Percentiles rank a stretch among this genome's conserved stretches.
phyloP scores from a whole-genome alignment of 805 yeast genomes.

The Yarrowia sp. region DNA sequence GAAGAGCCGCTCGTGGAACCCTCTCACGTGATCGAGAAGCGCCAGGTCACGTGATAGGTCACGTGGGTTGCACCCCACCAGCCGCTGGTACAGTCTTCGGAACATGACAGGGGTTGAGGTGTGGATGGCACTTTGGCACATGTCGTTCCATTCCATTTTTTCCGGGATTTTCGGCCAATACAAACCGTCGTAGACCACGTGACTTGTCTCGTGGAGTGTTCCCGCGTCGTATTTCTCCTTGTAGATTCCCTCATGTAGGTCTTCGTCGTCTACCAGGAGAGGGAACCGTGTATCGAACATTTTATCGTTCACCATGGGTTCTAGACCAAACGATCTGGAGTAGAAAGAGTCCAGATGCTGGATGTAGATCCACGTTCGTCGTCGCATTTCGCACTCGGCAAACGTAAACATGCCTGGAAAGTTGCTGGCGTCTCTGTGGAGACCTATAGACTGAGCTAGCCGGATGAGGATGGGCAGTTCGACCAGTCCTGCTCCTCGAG shows the following conservation, averaged over 20 bases:
- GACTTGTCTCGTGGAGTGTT: slow-evolving; percentile 1
- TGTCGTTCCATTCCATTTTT: slow-evolving; percentile 35
- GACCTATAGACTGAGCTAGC: slow-evolving; percentile 28
- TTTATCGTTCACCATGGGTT: slow-evolving; percentile 30
- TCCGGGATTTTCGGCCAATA: slow-evolving; percentile 34
- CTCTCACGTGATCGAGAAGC: slow-evolving; percentile 14
- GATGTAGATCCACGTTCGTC: slow-evolving; percentile 32
- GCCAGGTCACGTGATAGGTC: slow-evolving; percentile 17
- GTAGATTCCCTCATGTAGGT: slow-evolving; percentile 2
- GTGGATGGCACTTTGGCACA: slow-evolving; percentile 27
- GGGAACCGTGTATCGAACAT: slow-evolving; percentile 30
- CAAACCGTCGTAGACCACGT: slow-evolving; percentile 16
- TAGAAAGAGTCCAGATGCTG: slow-evolving; percentile 36
- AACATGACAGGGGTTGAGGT: slow-evolving; percentile 24
- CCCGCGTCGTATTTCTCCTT: slow-evolving; percentile 13
- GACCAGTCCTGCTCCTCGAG: slow-evolving; percentile 1
- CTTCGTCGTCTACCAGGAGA: slow-evolving; percentile 6
- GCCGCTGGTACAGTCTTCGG: slow-evolving; percentile 17
- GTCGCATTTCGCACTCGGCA: slow-evolving; percentile 36
- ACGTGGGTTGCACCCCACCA: slow-evolving; percentile 1
- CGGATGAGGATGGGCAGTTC: slow-evolving; percentile 34
- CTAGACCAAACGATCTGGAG: slow-evolving; percentile 24
- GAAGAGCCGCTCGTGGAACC: slow-evolving; percentile 22
- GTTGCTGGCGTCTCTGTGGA: slow-evolving; percentile 22
- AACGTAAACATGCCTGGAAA: slow-evolving; percentile 33